These are phyloP conservation scores for Coriolopsis trogii DNA, from an alignment of 1,284 basidiomycete genomes.

Conservation along the genomic window DNA sequence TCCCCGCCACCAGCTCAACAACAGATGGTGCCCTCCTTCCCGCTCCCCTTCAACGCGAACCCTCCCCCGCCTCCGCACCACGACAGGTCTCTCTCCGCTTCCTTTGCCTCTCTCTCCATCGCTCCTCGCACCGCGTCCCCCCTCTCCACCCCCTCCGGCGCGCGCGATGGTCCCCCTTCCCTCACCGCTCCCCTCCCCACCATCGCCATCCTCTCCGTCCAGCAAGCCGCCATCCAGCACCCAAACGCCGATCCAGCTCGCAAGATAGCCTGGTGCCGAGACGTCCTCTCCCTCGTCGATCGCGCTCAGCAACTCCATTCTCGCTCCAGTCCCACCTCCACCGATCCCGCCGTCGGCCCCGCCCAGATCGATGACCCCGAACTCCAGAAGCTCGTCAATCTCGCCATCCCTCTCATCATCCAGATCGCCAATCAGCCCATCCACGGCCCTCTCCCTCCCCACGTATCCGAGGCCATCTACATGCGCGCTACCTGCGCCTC, in stretches of 20 bases:
- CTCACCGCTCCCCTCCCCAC: constrained; percentile 69
- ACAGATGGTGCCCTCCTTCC: constrained; percentile 17
- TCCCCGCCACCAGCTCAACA: constrained; percentile 30
- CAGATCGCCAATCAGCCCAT: constrained; percentile 44
- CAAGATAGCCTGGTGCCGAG: constrained; percentile 76
- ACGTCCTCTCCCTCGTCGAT: constrained; percentile 81
- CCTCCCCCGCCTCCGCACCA: constrained; percentile 28
- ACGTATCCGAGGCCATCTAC: constrained; percentile 76
- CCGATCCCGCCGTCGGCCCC: constrained; percentile 46
- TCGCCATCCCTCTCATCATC: constrained; percentile 68
- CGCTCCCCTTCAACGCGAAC: constrained; percentile 18
- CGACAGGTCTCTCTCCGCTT: constrained; percentile 23
- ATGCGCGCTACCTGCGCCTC: constrained; percentile 73
- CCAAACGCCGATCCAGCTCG: constrained; percentile 56
- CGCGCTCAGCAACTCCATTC: constrained; percentile 47
- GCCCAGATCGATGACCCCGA: constrained; percentile 62
- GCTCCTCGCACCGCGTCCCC: constrained; percentile 22
- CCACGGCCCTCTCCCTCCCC: constrained; percentile 42
- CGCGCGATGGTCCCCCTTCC: constrained; percentile 40
- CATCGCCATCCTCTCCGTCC: constrained; percentile 53
- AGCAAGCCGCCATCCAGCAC: constrained; percentile 49
- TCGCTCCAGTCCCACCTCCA: constrained; percentile 43
- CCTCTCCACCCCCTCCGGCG: constrained; percentile 19
- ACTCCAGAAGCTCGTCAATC: constrained; percentile 62
- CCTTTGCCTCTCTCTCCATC: constrained; percentile 26